A percentile compares a stretch with the other conserved stretches of the same genome.
Evolutionary conservation across 2,329 filamentous ascomycete genomes (phyloP).

Genomic region (Claviceps sp.): DNA sequence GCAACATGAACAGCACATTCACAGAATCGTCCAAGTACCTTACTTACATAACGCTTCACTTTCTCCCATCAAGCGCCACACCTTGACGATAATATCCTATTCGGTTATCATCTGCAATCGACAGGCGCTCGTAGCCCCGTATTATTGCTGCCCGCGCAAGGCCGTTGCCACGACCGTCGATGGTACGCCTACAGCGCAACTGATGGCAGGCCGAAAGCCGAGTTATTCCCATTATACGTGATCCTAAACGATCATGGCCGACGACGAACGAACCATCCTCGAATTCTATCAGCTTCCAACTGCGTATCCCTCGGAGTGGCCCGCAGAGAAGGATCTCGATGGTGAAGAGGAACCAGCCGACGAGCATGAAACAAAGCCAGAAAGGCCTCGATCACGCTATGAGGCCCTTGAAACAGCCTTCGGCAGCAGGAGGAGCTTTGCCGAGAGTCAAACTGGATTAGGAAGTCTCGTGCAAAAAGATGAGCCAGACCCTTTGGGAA

Average conservation of each 20-base stretch:
- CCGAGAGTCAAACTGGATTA: constrained; percentile 27
- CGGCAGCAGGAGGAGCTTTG: constrained; percentile 48
- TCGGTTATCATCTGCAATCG: background rate
- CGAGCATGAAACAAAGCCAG: constrained; percentile 36
- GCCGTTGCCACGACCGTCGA: background rate
- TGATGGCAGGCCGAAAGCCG: constrained; percentile 2
- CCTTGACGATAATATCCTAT: background rate
- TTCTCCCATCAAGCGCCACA: too few species aligned
- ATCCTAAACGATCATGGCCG: constrained; percentile 36
- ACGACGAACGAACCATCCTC: constrained; percentile 64
- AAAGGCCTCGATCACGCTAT: constrained; percentile 62
- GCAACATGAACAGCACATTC: background rate
- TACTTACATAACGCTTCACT: background rate
- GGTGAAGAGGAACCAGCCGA: constrained; percentile 52
- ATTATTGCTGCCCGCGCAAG: background rate
- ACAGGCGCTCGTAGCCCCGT: background rate
- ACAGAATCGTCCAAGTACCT: background rate
- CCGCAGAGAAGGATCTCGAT: constrained; percentile 61
- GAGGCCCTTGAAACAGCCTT: constrained; percentile 69
- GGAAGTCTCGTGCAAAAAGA: constrained; percentile 78
- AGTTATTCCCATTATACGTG: background rate
- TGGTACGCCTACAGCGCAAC: background rate
- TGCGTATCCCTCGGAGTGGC: constrained; percentile 75
- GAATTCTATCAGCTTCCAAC: constrained; percentile 81
- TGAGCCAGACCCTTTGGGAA: constrained; percentile 85